Evolutionary conservation across 2,329 filamentous ascomycete species (phyloP), one percentile per base, ranked within the genome.

Genomic region (Cercospora zeae-maydis): DNA sequence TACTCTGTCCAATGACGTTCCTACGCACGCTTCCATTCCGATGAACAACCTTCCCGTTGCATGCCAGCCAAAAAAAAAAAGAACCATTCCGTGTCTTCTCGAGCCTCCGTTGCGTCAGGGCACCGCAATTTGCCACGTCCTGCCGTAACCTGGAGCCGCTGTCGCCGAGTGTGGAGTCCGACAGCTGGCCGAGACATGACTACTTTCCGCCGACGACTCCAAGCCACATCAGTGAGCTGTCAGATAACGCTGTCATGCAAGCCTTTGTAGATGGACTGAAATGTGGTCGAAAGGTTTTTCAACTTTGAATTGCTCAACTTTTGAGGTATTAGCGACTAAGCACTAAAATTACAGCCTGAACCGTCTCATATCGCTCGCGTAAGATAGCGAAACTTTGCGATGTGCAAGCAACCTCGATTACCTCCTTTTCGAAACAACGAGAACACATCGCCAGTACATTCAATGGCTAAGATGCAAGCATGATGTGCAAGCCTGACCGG

Each of bases 401-500:
- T 59, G 21, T 47, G 45, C 47, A 53, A 52, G 47, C 56, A 52
- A 62, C 27, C 55, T 59, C 31, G 37, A 54, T 59, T 58, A 59
- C 61, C 47, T 58, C 61, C 49, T 63, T 59, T 62, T 63, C 19
- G 51, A 58, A 66, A 66, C 63, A 68, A 63, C 47, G 47, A 47
- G 42, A 61, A 62, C 24, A 65, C 64, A 66, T 66, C 61, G 56
- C 64, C 62, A 60, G 59, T 52, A 67, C 57, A 59, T 59, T 59
- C 57, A 60, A 67, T 63, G 63, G 64, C 64, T 67, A 66, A 68
- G 62, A 68, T 68, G 62, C 56, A 59, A 47, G 61, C 14, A 59
- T 66, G 58, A 63, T 63, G 57, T 61, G 63, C 66, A 66, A 68
- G 61, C 59, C 61, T 39, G 65, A 42, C 62, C 64, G 58, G 66